These are phyloP conservation scores for Suillus americanus DNA, from an alignment of 768 basidiomycete species.

Conservation along the genomic window DNA sequence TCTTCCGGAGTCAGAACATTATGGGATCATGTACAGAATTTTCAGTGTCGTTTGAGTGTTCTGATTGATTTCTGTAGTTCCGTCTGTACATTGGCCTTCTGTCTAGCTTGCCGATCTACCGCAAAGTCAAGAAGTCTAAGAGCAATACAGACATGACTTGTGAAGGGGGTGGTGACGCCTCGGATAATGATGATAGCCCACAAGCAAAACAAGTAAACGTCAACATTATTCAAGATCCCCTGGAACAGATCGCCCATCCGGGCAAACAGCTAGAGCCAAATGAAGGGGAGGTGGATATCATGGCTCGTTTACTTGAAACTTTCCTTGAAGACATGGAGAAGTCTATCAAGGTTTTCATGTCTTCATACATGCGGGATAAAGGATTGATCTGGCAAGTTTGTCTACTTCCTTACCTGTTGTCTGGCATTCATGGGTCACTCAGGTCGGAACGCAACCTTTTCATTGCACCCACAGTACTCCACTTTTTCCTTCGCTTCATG, in stretches of 20 bases:
- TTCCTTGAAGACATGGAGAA: conserved; percentile 66
- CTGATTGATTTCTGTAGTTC: conserved; percentile 21
- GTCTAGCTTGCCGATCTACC: conserved; percentile 31
- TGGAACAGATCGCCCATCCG: conserved; percentile 28
- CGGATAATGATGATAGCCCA: conserved; percentile 28
- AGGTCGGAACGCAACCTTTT: conserved; percentile 45
- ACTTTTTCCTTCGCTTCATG: conserved; percentile 47
- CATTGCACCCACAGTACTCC: conserved; percentile 41
- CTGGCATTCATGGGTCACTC: conserved; percentile 14
- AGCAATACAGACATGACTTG: conserved; percentile 24
- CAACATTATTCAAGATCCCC: conserved; percentile 26
- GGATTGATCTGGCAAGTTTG: conserved; percentile 61
- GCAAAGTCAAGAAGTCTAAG: conserved; percentile 28
- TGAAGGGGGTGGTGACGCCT: conserved; percentile 28
- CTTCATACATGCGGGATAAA: conserved; percentile 61
- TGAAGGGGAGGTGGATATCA: conserved; percentile 12
- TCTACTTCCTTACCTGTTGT: not conserved
- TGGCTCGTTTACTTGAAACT: conserved; percentile 32
- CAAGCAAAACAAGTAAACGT: conserved; percentile 20
- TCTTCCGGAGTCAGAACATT: conserved; percentile 25
- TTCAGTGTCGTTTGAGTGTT: not conserved
- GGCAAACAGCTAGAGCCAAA: conserved; percentile 29
- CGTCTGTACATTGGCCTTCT: conserved; percentile 32
- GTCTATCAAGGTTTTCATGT: conserved; percentile 65
- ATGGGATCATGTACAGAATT: conserved; percentile 29